A percentile compares a stretch with the other conserved stretches of the same genome.
These are phyloP conservation scores for Withania somnifera DNA, from an alignment of 305 asterid species.

Conservation along the genomic window DNA sequence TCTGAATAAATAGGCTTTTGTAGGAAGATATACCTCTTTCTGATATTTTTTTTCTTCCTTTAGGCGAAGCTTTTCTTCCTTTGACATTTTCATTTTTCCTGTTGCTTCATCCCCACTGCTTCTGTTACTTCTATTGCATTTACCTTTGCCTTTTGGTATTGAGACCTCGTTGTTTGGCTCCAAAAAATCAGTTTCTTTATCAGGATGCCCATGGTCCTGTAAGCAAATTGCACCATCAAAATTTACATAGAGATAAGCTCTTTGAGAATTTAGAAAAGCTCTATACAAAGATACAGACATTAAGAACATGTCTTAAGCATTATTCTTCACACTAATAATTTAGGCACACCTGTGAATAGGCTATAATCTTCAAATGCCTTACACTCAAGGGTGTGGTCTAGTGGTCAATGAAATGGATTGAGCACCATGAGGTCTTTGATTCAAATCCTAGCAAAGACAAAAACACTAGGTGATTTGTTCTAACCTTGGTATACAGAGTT, in stretches of 20 bases:
- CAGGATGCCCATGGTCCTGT: conserved; percentile 31
- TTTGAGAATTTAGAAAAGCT: not conserved
- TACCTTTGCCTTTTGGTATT: conserved; percentile 21
- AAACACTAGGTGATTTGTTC: too few species aligned
- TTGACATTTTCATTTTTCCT: conserved; percentile 31
- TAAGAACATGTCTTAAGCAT: not conserved
- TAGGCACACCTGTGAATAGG: not conserved
- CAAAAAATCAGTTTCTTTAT: conserved; percentile 21
- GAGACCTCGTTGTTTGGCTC: conserved; percentile 1
- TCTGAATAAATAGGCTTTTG: conserved; percentile 6
- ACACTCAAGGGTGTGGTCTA: too few species aligned
- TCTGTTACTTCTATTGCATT: conserved; percentile 20
- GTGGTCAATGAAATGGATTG: too few species aligned
- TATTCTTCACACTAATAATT: not conserved
- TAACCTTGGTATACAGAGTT: too few species aligned
- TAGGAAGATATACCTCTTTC: conserved; percentile 51
- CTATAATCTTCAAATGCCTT: not conserved
- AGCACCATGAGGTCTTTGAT: too few species aligned
- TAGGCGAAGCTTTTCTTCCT: conserved; percentile 64
- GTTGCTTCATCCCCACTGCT: conserved; percentile 22
- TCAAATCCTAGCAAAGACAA: too few species aligned
- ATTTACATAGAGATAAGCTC: not conserved
- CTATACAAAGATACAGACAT: not conserved
- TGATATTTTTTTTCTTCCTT: conserved; percentile 67
- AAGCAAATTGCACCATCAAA: conserved; percentile 20